Conservation (phyloP, 495 filamentous ascomycete species). For the Aspergillus cristatus region DNA sequence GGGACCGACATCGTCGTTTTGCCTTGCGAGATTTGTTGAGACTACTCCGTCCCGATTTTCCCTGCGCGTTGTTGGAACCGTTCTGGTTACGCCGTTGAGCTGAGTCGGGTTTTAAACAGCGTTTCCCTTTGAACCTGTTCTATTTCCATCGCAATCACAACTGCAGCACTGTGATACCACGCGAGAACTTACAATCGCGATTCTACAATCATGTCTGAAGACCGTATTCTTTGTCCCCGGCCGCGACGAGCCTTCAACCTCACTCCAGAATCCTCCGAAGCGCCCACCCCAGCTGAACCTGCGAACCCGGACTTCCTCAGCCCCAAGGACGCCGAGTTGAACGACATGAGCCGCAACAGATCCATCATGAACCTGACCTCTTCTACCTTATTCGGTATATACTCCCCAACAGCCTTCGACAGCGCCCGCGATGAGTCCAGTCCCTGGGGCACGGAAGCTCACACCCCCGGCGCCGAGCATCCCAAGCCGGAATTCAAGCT, state of each 20-base stretch:
- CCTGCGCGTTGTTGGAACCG: no score
- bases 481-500: conserved; percentile 11
- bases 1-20: no score
- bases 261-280: conserved; percentile 43
- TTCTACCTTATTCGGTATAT: conserved; percentile 86
- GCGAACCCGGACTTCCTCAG: conserved; percentile 24
- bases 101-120: no score
- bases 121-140: no score
- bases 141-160: no score
- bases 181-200: no score
- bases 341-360: conserved; percentile 49
- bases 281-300: conserved; percentile 36
- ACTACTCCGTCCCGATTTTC: no score
- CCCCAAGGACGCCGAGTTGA: conserved; percentile 21
- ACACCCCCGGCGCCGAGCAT: conserved; percentile 42
- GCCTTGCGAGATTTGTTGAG: no score
- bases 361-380: conserved; percentile 83
- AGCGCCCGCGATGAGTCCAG: conserved; percentile 40
- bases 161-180: no score
- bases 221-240: conserved; percentile 57
- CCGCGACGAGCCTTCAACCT: conserved; percentile 69
- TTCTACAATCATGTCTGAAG: conserved; percentile 26
- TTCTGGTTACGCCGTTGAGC: no score
- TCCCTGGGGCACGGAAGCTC: conserved; percentile 65
- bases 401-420: conserved; percentile 55